Base-by-base conservation (phyloP, 2,329 filamentous ascomycete genomes). In the Paracorniculantispora psalliotae region DNA sequence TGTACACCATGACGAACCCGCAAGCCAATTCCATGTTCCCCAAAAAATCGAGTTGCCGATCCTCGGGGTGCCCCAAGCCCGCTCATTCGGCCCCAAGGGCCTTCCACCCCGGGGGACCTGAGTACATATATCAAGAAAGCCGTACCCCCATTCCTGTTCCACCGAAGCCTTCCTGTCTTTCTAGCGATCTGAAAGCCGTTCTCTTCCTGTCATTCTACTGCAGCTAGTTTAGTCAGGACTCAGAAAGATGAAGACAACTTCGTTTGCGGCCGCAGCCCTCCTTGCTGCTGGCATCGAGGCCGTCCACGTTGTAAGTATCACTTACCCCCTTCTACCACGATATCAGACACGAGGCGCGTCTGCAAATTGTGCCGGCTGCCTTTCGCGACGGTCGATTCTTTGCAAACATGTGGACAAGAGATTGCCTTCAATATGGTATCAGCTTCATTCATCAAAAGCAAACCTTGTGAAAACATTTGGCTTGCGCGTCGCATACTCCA, bases 201-300 rank as follows among this genome's bases (percentile, higher is more conserved):
- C 48, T 41, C 46, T 13, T 15, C 25, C 47, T 43, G 52, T 48
- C 47, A 39, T 48, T 39, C 23, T 46, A 37, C 47, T 57, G 21
- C 41, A 41, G 23, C 17, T 46, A 47, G 13, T 48, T 54, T 46
- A 53, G 47, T 26, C 56, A 52, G 56, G 48, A 28, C 30, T 44
- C 48, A 26, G 37, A 62, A 67, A 37, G 61, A 75, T 75, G 73
- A 75, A 72, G 71, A 65, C 68, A 48, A 59, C 66, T 41, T 66
- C 67, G 39, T 52, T 74, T 41, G 62, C 71, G 33, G 69, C 67
- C 52, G 67, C 69, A 47, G 63, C 71, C 30, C 61, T 71, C 25
- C 62, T 75, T 62, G 67, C 67, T 21, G 68, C 66, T 33, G 64
- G 68, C 61, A 64, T 63, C 47, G 67, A 71, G 30, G 69, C 67